Conservation (phyloP, 176 grass and related monocot genomes). For the Musa acuminata region DNA sequence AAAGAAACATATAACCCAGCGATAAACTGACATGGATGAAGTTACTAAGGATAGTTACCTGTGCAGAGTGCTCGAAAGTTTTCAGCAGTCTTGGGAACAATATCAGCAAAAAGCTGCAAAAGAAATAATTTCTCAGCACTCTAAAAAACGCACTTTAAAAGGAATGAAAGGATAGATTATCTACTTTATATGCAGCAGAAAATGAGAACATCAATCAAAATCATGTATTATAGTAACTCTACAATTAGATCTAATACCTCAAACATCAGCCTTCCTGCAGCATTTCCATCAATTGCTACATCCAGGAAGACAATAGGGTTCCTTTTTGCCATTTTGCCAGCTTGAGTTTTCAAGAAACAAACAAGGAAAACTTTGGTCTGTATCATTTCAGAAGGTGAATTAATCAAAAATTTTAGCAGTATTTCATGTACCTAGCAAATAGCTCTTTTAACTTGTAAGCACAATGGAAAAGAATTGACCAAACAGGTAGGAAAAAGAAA, state of each 20-base stretch:
- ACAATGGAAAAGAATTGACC: neutral
- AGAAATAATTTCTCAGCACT: conserved; percentile 1
- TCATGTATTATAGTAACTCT: neutral
- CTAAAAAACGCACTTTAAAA: neutral
- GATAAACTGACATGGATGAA: neutral
- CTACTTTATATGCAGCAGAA: neutral
- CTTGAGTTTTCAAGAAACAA: neutral
- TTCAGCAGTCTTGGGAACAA: conserved; percentile 60
- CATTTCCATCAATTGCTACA: conserved; percentile 49
- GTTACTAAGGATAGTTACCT: conserved; percentile 29
- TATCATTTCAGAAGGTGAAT: neutral
- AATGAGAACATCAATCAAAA: neutral
- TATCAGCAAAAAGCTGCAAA: conserved; percentile 78
- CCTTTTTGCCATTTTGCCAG: conserved; percentile 6
- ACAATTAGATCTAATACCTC: conserved; percentile 35
- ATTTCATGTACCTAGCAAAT: neutral
- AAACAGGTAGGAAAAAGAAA: too few species aligned
- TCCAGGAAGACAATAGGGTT: conserved; percentile 79
- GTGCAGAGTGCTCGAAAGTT: conserved; percentile 95
- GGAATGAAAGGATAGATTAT: neutral
- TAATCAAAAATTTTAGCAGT: too few species aligned
- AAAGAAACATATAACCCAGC: neutral
- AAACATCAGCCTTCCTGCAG: conserved; percentile 77
- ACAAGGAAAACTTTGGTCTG: neutral
- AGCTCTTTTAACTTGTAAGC: neutral